Percentiles rank a stretch among this genome's conserved stretches.
Evolutionary conservation across 352 stramenopile genomes (phyloP).

Genomic region (Pythium phragmitis): DNA sequence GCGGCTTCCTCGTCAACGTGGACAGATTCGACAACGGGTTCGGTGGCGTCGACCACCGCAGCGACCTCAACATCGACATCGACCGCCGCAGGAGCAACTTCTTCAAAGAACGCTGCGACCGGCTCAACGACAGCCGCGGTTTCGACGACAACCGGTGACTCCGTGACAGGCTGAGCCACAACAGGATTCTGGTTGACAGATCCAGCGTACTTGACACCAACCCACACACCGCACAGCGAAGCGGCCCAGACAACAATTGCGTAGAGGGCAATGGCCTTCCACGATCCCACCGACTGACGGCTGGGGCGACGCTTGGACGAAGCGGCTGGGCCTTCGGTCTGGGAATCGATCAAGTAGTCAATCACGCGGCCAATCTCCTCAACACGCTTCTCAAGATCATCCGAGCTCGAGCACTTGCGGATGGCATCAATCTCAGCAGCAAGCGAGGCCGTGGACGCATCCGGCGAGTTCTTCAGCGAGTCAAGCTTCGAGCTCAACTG

Average conservation of each 20-base stretch:
- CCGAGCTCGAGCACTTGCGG: constrained; percentile 1
- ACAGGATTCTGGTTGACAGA: neutral
- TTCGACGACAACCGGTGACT: neutral
- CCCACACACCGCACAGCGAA: constrained; percentile 21
- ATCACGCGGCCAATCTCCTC: constrained; percentile 23
- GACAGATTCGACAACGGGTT: neutral
- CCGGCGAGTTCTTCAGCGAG: constrained; percentile 16
- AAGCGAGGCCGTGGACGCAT: constrained; percentile 14
- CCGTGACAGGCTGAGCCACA: neutral
- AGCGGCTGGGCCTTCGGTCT: neutral
- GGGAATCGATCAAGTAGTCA: constrained; percentile 24
- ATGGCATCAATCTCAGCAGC: constrained; percentile 13
- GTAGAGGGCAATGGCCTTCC: constrained; percentile 24
- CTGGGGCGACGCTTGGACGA: constrained; percentile 5
- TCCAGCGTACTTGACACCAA: constrained; percentile 22
- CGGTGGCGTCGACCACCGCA: neutral
- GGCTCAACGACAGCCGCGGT: constrained; percentile 2
- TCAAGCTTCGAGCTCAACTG: constrained; percentile 17
- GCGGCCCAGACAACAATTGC: constrained; percentile 12
- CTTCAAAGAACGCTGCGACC: neutral
- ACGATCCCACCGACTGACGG: constrained; percentile 20
- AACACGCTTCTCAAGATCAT: constrained; percentile 22
- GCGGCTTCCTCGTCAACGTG: neutral
- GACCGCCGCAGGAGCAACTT: neutral
- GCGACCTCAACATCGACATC: neutral